Evolutionary conservation across 2,329 filamentous ascomycete species (phyloP).

Genomic region (Calonectria hawksworthii): DNA sequence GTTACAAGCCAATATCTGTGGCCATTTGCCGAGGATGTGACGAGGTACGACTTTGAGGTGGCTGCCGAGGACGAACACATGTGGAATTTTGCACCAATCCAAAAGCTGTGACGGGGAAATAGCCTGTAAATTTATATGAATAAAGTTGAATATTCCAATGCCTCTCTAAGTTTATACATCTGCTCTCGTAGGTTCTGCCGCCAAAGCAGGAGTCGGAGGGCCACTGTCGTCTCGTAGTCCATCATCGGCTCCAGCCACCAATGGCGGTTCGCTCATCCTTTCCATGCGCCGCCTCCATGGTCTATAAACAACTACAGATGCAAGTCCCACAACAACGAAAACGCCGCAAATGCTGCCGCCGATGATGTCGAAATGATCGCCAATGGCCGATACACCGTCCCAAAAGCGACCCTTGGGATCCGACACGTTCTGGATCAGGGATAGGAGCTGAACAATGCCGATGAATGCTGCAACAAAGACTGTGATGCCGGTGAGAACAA

Average conservation of each 20-base stretch:
- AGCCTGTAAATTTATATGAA: neutral
- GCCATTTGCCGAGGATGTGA: conserved; percentile 66
- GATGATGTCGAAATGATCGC: conserved; percentile 88
- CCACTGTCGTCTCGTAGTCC: conserved; percentile 19
- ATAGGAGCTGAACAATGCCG: conserved; percentile 86
- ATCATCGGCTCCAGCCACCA: conserved; percentile 31
- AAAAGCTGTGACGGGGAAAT: neutral
- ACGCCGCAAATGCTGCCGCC: conserved; percentile 88
- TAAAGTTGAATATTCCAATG: neutral
- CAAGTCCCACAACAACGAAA: conserved; percentile 82
- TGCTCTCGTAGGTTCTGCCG: neutral
- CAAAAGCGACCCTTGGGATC: conserved; percentile 84
- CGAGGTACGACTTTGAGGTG: conserved; percentile 68
- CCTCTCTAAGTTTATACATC: neutral
- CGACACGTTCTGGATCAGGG: conserved; percentile 81
- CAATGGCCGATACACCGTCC: conserved; percentile 84
- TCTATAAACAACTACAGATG: conserved; percentile 81
- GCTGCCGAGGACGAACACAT: conserved; percentile 54
- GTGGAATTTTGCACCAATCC: conserved; percentile 30
- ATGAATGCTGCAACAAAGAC: conserved; percentile 89
- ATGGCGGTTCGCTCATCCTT: conserved; percentile 32
- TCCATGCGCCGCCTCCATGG: conserved; percentile 77
- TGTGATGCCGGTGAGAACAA: conserved; percentile 86
- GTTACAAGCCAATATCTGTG: conserved; percentile 65
- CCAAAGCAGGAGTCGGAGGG: conserved; percentile 14